These are phyloP conservation scores for Zopfochytrium polystomum DNA, from an alignment of 371 early-diverging fungal genomes.

Conservation along the genomic window DNA sequence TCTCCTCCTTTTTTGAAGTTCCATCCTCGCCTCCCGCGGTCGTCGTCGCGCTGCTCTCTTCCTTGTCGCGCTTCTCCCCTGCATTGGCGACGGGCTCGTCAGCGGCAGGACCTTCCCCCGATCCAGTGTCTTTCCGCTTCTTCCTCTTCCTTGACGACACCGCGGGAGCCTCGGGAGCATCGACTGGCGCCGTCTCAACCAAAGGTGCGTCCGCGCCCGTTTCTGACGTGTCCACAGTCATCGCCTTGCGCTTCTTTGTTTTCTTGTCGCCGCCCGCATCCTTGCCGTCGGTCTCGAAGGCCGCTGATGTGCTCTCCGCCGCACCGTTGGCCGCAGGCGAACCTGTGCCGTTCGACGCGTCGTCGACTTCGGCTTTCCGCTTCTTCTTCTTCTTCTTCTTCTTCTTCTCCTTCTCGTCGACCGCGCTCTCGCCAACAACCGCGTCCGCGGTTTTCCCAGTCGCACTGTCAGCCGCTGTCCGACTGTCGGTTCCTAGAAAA, in stretches of 20 bases:
- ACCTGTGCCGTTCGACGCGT: background rate
- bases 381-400: conserved; percentile 7
- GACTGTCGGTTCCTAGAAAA: conserved; percentile 1
- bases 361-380: background rate
- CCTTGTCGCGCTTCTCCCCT: conserved; percentile 1
- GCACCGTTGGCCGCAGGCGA: background rate
- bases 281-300: background rate
- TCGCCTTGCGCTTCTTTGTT: conserved; percentile 11
- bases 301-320: background rate
- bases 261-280: background rate
- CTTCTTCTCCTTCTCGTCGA: background rate
- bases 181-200: too few species aligned
- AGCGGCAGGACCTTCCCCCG: conserved; percentile 1
- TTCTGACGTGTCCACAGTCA: background rate
- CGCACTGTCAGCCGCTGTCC: conserved; percentile 2
- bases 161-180: too few species aligned
- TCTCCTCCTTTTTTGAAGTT: background rate
- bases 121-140: background rate
- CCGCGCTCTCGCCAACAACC: background rate
- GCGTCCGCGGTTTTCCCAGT: conserved; percentile 1
- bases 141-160: background rate
- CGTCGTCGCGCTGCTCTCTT: background rate
- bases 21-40: background rate
- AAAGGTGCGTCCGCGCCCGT: background rate
- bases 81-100: background rate